Percentiles rank a stretch among this genome's conserved stretches.
These are phyloP conservation scores for Backusella sp. DNA, from an alignment of 192 early-diverging fungal genomes.

Conservation along the genomic window DNA sequence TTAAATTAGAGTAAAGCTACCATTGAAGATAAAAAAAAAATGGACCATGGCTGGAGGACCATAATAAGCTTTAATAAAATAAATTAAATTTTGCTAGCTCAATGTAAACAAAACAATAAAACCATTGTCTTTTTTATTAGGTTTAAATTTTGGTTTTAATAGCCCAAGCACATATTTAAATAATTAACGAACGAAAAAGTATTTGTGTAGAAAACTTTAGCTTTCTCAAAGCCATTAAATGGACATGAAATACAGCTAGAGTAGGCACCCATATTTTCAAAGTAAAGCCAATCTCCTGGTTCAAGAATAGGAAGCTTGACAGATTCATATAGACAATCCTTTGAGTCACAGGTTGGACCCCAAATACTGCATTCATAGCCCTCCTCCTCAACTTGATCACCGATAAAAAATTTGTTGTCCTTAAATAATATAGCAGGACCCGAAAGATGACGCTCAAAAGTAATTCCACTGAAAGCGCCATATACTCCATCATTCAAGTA, in stretches of 20 bases:
- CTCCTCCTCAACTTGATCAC: slow-evolving; percentile 17
- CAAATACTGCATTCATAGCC: slow-evolving; percentile 76
- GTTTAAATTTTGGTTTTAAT: neutral
- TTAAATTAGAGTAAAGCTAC: no score
- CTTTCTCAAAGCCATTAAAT: slow-evolving; percentile 88
- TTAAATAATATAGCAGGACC: slow-evolving; percentile 46
- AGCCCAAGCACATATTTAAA: neutral
- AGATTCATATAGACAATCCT: slow-evolving; percentile 83
- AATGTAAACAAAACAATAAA: neutral
- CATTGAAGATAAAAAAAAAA: no score
- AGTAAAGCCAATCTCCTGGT: slow-evolving; percentile 95
- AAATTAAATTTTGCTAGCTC: neutral
- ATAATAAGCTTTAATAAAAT: no score
- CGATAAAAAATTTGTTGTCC: slow-evolving; percentile 35
- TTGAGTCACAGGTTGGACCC: slow-evolving; percentile 99
- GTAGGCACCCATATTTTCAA: slow-evolving; percentile 97
- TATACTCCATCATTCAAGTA: slow-evolving; percentile 99
- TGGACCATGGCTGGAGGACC: no score
- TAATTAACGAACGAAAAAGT: slow-evolving; percentile 35
- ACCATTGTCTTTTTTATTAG: neutral
- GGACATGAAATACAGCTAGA: slow-evolving; percentile 85
- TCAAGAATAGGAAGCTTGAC: slow-evolving; percentile 76
- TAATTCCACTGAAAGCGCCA: slow-evolving; percentile 96
- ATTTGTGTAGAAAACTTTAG: slow-evolving; percentile 85
- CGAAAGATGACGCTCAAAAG: slow-evolving; percentile 91